Evolutionary conservation across 2,329 filamentous ascomycete genomes (phyloP), one percentile per base, ranked within the genome.

Genomic region (Aspergillus luchuensis): DNA sequence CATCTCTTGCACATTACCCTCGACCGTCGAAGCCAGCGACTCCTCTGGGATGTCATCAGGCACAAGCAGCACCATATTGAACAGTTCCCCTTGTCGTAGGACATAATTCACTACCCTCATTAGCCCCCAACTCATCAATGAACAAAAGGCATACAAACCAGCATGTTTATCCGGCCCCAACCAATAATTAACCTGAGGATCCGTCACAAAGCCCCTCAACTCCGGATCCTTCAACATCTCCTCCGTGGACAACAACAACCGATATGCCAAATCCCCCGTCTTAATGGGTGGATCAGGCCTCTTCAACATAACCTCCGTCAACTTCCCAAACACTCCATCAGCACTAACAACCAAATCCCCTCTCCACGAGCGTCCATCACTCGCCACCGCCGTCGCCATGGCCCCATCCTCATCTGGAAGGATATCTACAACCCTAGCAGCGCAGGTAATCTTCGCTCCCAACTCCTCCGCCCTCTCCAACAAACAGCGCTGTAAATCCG

Each of bases 21-120:
- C 74, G 0, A 82, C 74, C 0, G 76, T 74, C 2, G 78, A 82
- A 17, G 81, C 79, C 0, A 71, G 50, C 0, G 86, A 82, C 1
- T 81, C 80, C 5, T 80, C 75, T 0, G 85, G 84, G 0, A 89
- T 75, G 64, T 89, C 82, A 64, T 90, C 88, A 0, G 88, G 88
- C 1, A 85, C 82, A 0, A 89, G 77, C 0, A 90, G 74, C 0
- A 90, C 87, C 30, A 90, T 81, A 33, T 72, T 72, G 38, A 72
- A 72, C 1, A 71, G 56, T 15, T 71, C 64, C 0, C 86, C 86
- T 0, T 76, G 80, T 0, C 85, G 80, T 56, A 90, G 73, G 0
- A 86, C 85, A 69, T 90, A 90, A 0, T 82, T 84, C 0, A 86
- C 84, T 72, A 30, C 21, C 33, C 8, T 4, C 43, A 30, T 61